These are phyloP conservation scores for Sclerotiophoma versabilis DNA, from an alignment of 2,329 filamentous ascomycete species.

Conservation along the genomic window DNA sequence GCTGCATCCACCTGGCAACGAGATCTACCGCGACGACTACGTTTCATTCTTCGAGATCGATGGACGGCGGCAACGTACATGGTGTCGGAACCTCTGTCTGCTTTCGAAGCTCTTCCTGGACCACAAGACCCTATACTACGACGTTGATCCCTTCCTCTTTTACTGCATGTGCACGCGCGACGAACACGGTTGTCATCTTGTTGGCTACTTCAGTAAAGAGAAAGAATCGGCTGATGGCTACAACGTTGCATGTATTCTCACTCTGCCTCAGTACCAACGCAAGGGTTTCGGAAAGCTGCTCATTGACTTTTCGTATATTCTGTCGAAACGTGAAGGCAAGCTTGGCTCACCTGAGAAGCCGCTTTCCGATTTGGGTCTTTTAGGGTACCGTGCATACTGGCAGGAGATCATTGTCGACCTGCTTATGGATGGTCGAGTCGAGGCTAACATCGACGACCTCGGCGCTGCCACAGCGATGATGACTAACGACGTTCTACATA, in stretches of 20 bases:
- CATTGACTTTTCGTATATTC: constrained; percentile 97
- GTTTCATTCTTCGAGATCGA: constrained; percentile 98
- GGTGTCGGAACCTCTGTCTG: constrained; percentile 94
- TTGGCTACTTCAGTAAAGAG: constrained; percentile 99
- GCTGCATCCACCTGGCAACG: constrained; percentile 93
- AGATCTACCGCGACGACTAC: constrained; percentile 94
- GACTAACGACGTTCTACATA: constrained; percentile 95
- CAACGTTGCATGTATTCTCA: constrained; percentile 97
- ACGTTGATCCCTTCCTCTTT: constrained; percentile 98
- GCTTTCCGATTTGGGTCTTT: constrained; percentile 86
- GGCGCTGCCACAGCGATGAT: constrained; percentile 87
- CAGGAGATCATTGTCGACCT: constrained; percentile 91
- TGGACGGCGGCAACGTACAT: constrained; percentile 89
- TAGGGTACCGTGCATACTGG: constrained; percentile 98
- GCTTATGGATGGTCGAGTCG: constrained; percentile 72
- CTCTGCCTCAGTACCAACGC: constrained; percentile 92
- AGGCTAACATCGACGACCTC: constrained; percentile 85
- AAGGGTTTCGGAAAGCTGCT: constrained; percentile 92
- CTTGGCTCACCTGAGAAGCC: constrained; percentile 97
- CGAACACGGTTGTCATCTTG: constrained; percentile 88
- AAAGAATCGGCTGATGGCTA: constrained; percentile 97
- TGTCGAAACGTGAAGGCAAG: constrained; percentile 93
- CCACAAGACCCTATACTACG: constrained; percentile 98
- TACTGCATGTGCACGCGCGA: constrained; percentile 95
- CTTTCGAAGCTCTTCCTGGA: constrained; percentile 96